Conservation (phyloP, 305 asterid species). For the Fraxinus xanthoxyloides region DNA sequence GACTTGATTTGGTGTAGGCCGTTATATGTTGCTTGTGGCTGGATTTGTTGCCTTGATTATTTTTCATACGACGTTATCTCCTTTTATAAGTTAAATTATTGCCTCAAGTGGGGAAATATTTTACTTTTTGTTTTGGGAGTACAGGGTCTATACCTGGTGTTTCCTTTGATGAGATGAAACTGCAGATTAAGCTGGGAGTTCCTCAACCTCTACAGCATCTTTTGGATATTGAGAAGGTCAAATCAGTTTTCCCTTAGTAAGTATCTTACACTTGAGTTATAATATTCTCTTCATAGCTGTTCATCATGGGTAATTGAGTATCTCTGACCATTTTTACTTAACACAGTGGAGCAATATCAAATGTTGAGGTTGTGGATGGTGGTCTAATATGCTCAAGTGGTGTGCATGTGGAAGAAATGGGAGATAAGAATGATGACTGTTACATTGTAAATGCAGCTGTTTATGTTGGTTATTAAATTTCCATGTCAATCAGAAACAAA, state of each 20-base stretch:
- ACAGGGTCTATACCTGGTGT: slow-evolving; percentile 90
- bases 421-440: slow-evolving; percentile 84
- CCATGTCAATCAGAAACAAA: slow-evolving; percentile 6
- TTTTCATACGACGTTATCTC: neutral
- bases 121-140: neutral
- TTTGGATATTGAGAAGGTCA: slow-evolving; percentile 78
- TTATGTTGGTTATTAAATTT: slow-evolving; percentile 73
- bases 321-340: slow-evolving; percentile 21
- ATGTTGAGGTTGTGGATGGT: slow-evolving; percentile 84
- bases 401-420: slow-evolving; percentile 93
- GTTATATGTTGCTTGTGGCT: neutral
- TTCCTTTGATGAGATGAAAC: slow-evolving; percentile 85
- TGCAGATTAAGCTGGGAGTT: slow-evolving; percentile 88
- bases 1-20: neutral
- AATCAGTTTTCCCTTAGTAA: slow-evolving; percentile 93
- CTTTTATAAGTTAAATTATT: slow-evolving; percentile 9
- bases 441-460: slow-evolving; percentile 94
- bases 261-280: slow-evolving; percentile 25
- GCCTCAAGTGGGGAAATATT: neutral
- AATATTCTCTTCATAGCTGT: neutral
- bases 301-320: neutral
- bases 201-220: slow-evolving; percentile 67
- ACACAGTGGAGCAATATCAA: slow-evolving; percentile 70
- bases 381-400: slow-evolving; percentile 93
- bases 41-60: neutral